Conservation (phyloP, 495 filamentous ascomycete genomes). For the Lophiotrema nucula region DNA sequence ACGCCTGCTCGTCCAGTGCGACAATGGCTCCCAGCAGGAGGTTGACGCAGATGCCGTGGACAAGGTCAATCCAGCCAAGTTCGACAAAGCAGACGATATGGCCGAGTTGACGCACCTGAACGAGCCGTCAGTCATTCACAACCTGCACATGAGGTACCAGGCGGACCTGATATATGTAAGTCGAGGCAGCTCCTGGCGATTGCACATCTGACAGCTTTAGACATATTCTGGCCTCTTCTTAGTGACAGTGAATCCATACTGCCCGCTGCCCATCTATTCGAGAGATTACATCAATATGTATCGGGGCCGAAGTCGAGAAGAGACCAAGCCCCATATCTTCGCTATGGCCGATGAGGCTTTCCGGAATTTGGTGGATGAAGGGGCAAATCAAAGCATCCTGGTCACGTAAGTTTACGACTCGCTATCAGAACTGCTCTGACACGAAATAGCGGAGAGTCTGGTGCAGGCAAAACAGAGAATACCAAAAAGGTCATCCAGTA, state of each 20-base stretch:
- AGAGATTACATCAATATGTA: constrained; percentile 98
- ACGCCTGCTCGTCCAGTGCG: constrained; percentile 79
- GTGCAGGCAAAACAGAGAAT: constrained; percentile 98
- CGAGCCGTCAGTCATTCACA: constrained; percentile 96
- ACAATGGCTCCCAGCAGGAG: constrained; percentile 92
- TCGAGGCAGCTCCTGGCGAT: no score
- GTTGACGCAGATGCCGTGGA: constrained; percentile 83
- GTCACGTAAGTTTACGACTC: constrained; percentile 63
- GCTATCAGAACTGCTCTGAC: constrained; percentile 16
- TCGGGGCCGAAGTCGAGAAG: constrained; percentile 81
- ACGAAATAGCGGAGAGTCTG: constrained; percentile 76
- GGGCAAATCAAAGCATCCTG: constrained; percentile 94
- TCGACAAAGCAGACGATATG: constrained; percentile 99
- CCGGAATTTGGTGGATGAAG: constrained; percentile 90
- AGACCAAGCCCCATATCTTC: constrained; percentile 96
- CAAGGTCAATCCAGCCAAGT: constrained; percentile 98
- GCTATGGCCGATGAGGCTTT: constrained; percentile 99
- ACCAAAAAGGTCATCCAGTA: constrained; percentile 99
- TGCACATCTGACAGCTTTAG: constrained; percentile 37
- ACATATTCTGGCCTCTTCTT: constrained; percentile 98
- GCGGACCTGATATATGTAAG: constrained; percentile 88
- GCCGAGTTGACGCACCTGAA: constrained; percentile 97
- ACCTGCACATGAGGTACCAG: constrained; percentile 89
- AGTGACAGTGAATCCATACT: constrained; percentile 97
- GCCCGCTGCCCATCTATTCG: constrained; percentile 88